Evolutionary conservation across 352 stramenopile genomes (phyloP).

Genomic region (Globisporangium acanthophoron): DNA sequence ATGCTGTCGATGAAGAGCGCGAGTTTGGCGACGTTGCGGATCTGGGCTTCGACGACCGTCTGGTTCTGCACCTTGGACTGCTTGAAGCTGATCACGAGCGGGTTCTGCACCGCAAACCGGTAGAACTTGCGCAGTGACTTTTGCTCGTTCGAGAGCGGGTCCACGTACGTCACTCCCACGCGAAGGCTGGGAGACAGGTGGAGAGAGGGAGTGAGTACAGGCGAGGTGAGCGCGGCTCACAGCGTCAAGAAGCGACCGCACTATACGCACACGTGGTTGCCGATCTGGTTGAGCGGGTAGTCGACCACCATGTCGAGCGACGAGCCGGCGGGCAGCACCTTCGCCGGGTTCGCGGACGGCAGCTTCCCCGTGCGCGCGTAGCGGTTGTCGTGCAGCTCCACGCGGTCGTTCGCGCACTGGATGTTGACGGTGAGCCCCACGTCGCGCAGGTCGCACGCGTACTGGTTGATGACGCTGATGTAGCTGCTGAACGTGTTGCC

Average conservation of each 20-base stretch:
- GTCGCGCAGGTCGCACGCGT: slow-evolving; percentile 69
- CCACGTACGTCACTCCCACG: slow-evolving; percentile 71
- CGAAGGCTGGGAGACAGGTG: slow-evolving; percentile 30
- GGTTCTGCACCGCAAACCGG: slow-evolving; percentile 87
- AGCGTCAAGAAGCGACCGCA: too few relatives aligned
- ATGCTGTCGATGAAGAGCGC: slow-evolving; percentile 80
- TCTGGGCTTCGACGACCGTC: slow-evolving; percentile 71
- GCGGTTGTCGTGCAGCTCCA: slow-evolving; percentile 76
- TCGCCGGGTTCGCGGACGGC: slow-evolving; percentile 70
- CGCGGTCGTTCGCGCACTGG: slow-evolving; percentile 76
- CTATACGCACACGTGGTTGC: slow-evolving; percentile 64
- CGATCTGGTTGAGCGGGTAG: slow-evolving; percentile 85
- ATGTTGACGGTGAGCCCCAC: slow-evolving; percentile 82
- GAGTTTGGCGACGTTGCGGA: slow-evolving; percentile 79
- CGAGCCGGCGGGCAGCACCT: slow-evolving; percentile 52
- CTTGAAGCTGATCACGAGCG: slow-evolving; percentile 84
- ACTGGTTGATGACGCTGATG: slow-evolving; percentile 90
- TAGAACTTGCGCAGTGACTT: slow-evolving; percentile 92
- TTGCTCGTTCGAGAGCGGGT: slow-evolving; percentile 66
- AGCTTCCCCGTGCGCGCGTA: slow-evolving; percentile 59
- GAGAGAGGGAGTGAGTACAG: not conserved
- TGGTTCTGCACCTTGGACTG: slow-evolving; percentile 47
- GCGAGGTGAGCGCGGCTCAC: too few relatives aligned
- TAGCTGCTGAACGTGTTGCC: slow-evolving; percentile 92
- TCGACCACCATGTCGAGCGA: slow-evolving; percentile 92